Conservation (phyloP, 1,284 basidiomycete genomes). For the Trichosporon faecale region DNA sequence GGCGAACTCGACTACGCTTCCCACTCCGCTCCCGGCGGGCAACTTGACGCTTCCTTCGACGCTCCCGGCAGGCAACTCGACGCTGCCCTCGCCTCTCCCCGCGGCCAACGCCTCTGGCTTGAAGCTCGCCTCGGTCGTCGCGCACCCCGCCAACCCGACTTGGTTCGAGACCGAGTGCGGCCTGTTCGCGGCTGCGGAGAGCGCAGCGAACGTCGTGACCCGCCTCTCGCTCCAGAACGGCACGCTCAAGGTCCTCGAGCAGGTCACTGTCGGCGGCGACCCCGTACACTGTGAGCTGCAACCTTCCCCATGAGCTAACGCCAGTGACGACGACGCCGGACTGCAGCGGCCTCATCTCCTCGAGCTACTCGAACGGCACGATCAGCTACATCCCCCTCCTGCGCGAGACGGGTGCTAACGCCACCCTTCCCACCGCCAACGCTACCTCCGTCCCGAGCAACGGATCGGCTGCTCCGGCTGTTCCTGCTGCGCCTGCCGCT, state of each 20-base stretch:
- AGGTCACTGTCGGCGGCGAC: slow-evolving; percentile 7
- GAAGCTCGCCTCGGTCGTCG: neutral
- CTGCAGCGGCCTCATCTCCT: neutral
- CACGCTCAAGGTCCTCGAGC: neutral
- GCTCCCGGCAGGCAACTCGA: no score
- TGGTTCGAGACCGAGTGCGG: slow-evolving; percentile 1
- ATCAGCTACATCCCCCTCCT: neutral
- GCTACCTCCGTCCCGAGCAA: neutral
- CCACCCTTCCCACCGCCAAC: neutral
- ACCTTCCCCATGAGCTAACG: neutral
- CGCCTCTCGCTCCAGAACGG: neutral
- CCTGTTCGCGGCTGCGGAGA: neutral
- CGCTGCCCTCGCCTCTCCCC: neutral
- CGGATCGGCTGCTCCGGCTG: neutral
- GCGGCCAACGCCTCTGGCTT: neutral
- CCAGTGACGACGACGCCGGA: neutral
- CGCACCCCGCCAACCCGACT: neutral
- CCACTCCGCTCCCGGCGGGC: no score
- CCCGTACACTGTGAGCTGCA: slow-evolving; percentile 4
- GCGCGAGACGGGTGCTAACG: neutral
- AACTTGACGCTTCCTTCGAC: no score
- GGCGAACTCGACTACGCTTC: no score
- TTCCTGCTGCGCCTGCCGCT: neutral
- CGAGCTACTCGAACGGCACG: neutral
- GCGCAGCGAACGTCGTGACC: neutral